Evolutionary conservation across 352 stramenopile species (phyloP).

Genomic region (Elongisporangium senticosum): DNA sequence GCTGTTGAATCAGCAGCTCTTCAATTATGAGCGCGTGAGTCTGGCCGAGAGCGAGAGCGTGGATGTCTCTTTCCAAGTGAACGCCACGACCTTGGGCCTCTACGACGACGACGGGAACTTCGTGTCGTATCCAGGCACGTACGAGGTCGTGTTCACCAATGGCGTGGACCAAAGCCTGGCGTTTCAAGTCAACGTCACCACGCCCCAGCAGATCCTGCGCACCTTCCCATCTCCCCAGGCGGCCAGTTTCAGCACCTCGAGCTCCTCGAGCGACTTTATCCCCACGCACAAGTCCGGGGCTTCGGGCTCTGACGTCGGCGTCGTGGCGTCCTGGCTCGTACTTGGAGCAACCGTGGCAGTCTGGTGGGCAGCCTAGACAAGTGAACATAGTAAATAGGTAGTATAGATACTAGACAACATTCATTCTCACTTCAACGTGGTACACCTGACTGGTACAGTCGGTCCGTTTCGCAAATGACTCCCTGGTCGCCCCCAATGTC

Average conservation of each 20-base stretch:
- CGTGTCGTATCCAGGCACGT: too few relatives aligned
- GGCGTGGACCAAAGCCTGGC: not conserved
- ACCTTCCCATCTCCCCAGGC: not conserved
- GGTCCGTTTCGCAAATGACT: not conserved
- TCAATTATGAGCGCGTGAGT: too few relatives aligned
- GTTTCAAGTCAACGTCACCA: not conserved
- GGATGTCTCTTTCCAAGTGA: too few relatives aligned
- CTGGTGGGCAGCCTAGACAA: not conserved
- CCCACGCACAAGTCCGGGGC: not conserved
- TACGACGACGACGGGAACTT: too few relatives aligned
- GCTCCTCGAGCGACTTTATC: not conserved
- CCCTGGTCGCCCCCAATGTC: not conserved
- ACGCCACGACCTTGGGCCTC: too few relatives aligned
- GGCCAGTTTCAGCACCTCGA: not conserved
- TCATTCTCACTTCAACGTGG: not conserved
- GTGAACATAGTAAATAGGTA: not conserved
- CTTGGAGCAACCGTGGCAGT: not conserved
- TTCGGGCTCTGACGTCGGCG: not conserved
- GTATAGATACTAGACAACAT: too few relatives aligned
- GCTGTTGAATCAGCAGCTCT: too few relatives aligned
- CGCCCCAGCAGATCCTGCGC: slow-evolving; percentile 24
- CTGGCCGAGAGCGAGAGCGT: too few relatives aligned
- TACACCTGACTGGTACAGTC: too few relatives aligned
- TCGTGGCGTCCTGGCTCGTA: not conserved
- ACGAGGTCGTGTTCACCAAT: too few relatives aligned